A percentile compares a stretch with the other conserved stretches of the same genome.
Evolutionary conservation across 2,329 filamentous ascomycete species (phyloP).

Genomic region (Diaporthe longicolla): DNA sequence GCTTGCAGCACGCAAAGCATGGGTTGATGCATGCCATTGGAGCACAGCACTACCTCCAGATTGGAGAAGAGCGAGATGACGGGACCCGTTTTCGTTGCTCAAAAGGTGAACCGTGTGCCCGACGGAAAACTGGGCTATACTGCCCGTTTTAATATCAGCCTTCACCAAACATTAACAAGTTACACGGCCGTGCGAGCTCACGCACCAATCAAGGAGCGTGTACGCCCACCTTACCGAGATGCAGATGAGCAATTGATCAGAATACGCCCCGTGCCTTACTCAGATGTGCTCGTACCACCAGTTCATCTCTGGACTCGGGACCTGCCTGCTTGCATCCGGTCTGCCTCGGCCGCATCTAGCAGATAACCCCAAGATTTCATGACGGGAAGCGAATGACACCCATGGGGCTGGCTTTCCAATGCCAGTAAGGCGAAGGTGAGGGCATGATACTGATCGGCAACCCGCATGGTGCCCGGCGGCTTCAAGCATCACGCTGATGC

Average conservation of each 20-base stretch:
- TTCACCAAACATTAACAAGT: constrained; percentile 39
- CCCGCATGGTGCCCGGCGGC: constrained; percentile 31
- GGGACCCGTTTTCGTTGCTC: constrained; percentile 36
- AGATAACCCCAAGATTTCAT: constrained; percentile 13
- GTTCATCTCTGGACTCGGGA: constrained; percentile 40
- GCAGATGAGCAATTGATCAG: constrained; percentile 37
- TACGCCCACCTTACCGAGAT: constrained; percentile 37
- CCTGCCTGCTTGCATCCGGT: constrained; percentile 37
- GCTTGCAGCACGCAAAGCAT: constrained; percentile 43
- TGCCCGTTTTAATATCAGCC: constrained; percentile 39
- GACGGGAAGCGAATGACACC: constrained; percentile 15
- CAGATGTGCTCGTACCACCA: constrained; percentile 34
- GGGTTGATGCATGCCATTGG: constrained; percentile 40
- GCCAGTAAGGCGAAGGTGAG: constrained; percentile 20
- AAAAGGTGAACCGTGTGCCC: constrained; percentile 38
- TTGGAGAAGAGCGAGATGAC: constrained; percentile 41
- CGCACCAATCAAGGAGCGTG: constrained; percentile 30
- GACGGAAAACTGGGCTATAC: constrained; percentile 35
- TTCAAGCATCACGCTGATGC: constrained; percentile 26
- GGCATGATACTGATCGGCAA: constrained; percentile 33
- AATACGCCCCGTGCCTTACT: constrained; percentile 33
- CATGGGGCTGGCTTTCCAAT: constrained; percentile 26
- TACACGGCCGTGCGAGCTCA: constrained; percentile 34
- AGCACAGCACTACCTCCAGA: constrained; percentile 35
- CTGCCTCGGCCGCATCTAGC: constrained; percentile 27